Evolutionary conservation across 75 land plant species (phyloP).

Genomic region (Gnetum montanum): DNA sequence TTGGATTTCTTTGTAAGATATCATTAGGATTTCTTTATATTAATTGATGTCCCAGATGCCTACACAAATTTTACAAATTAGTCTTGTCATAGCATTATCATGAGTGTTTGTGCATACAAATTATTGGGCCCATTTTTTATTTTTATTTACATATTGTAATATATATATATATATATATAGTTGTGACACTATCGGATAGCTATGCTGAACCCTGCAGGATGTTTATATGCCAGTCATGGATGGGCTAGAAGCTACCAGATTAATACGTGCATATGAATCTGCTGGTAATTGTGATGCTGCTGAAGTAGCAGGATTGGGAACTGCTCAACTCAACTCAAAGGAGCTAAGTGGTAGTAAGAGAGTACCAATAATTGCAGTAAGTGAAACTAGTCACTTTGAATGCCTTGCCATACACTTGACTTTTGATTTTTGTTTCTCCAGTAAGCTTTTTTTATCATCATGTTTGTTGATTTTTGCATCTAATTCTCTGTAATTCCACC

Average conservation of each 20-base stretch:
- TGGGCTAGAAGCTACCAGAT: slow-evolving; percentile 74
- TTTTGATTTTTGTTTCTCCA: background rate
- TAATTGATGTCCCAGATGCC: too few relatives aligned
- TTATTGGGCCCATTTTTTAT: too few relatives aligned
- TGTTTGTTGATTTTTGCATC: background rate
- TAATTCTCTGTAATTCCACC: background rate
- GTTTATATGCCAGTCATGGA: slow-evolving; percentile 91
- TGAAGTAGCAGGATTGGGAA: slow-evolving; percentile 19
- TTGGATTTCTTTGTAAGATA: too few relatives aligned
- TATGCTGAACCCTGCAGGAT: slow-evolving; percentile 24
- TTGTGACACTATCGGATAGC: background rate
- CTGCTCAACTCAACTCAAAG: background rate
- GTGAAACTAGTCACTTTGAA: background rate
- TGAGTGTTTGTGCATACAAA: too few relatives aligned
- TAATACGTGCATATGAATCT: slow-evolving; percentile 62
- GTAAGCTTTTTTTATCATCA: too few relatives aligned
- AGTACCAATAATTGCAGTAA: slow-evolving; percentile 51
- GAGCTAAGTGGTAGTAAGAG: slow-evolving; percentile 4
- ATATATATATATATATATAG: background rate
- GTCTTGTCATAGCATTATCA: too few relatives aligned
- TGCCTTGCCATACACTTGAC: background rate
- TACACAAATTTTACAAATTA: too few relatives aligned
- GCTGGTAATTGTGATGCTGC: slow-evolving; percentile 55
- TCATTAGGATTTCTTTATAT: too few relatives aligned
- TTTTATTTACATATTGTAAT: too few relatives aligned